Percentiles rank a stretch among this genome's conserved stretches.
Evolutionary conservation across 2,329 filamentous ascomycete species (phyloP).

Genomic region (Aspergillus novofumigatus): DNA sequence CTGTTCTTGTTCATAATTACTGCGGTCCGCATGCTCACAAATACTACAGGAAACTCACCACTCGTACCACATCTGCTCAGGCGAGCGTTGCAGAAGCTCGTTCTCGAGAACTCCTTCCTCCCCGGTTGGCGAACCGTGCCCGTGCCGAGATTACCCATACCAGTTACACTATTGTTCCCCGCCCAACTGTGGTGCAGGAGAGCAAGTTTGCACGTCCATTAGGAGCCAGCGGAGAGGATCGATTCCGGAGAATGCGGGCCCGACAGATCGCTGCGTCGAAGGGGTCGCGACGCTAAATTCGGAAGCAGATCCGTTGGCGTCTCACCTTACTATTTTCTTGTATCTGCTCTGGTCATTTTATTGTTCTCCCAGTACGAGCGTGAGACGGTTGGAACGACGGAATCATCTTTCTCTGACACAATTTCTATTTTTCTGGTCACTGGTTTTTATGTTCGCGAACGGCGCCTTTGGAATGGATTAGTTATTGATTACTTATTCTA

Average conservation of each 20-base stretch:
- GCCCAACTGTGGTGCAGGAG: slow-evolving; percentile 48
- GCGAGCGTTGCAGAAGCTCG: slow-evolving; percentile 48
- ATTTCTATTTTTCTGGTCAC: not conserved
- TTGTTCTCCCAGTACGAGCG: not conserved
- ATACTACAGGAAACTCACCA: slow-evolving; percentile 31
- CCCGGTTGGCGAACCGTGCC: slow-evolving; percentile 54
- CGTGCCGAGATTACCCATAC: slow-evolving; percentile 56
- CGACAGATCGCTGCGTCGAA: slow-evolving; percentile 42
- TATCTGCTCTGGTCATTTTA: not conserved
- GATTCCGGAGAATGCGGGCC: slow-evolving; percentile 47
- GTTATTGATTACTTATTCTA: not conserved
- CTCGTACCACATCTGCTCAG: slow-evolving; percentile 31
- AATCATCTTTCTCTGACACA: not conserved
- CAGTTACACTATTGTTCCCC: slow-evolving; percentile 61
- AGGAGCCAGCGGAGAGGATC: slow-evolving; percentile 46
- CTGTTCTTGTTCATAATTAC: not conserved
- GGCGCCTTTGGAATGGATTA: not conserved
- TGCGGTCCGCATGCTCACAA: slow-evolving; percentile 4
- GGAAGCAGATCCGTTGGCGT: slow-evolving; percentile 6
- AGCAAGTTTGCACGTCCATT: slow-evolving; percentile 44
- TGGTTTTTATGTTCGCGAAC: not conserved
- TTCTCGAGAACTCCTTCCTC: slow-evolving; percentile 50
- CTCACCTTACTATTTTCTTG: not conserved
- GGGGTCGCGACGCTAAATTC: slow-evolving; percentile 34
- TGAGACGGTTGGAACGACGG: not conserved